phyloP scores from a whole-genome alignment of 495 filamentous ascomycete genomes.

The Cercophora newfieldiana region DNA sequence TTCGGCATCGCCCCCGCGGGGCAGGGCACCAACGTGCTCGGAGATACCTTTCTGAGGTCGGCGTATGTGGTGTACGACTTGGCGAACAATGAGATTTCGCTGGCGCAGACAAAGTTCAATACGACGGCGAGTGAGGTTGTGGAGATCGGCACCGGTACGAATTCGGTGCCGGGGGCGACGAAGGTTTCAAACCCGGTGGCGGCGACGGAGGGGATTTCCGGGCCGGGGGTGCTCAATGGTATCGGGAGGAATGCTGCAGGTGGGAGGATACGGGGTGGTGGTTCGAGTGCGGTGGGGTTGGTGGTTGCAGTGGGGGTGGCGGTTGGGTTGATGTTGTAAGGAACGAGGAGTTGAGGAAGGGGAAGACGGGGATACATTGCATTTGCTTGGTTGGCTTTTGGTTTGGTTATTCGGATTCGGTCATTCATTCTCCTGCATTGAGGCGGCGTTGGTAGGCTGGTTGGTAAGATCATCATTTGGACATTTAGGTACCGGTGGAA shows the following conservation, averaged over 20 bases:
- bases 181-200: slow-evolving; percentile 64
- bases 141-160: slow-evolving; percentile 69
- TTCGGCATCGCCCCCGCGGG: slow-evolving; percentile 77
- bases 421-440: too few species aligned
- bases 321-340: neutral
- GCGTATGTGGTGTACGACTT: slow-evolving; percentile 94
- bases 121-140: slow-evolving; percentile 59
- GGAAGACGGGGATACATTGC: too few species aligned
- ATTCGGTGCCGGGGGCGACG: slow-evolving; percentile 70
- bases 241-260: neutral
- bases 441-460: too few species aligned
- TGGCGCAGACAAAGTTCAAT: slow-evolving; percentile 87
- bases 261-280: neutral
- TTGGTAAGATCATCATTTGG: too few species aligned
- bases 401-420: too few species aligned
- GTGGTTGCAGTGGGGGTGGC: neutral
- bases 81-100: slow-evolving; percentile 79
- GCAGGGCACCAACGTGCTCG: slow-evolving; percentile 67
- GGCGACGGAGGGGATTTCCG: slow-evolving; percentile 41
- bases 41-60: slow-evolving; percentile 89
- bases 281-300: neutral
- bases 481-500: too few species aligned
- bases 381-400: too few species aligned
- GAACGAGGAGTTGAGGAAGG: too few species aligned
- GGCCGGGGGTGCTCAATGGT: neutral